phyloP scores from a whole-genome alignment of 176 grass and related monocot genomes.

The Cymbopogon citratus region DNA sequence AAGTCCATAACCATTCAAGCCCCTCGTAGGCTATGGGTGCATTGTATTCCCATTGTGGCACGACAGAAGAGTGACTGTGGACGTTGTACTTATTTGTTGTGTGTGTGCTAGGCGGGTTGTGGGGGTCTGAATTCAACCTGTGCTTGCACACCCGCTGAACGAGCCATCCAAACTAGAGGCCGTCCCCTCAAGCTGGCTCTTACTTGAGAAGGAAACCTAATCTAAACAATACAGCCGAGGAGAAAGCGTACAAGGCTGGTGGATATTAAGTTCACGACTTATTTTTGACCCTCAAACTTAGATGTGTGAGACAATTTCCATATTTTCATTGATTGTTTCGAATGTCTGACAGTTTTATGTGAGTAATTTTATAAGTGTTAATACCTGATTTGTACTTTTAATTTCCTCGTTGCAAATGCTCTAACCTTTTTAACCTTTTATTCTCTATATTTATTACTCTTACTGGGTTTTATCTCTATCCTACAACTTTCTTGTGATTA shows the following conservation, averaged over 20 bases:
- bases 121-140: too few relatives aligned
- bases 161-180: not conserved
- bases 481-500: not conserved
- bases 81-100: too few relatives aligned
- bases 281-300: not conserved
- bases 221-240: not conserved
- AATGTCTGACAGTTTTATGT: not conserved
- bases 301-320: not conserved
- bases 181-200: not conserved
- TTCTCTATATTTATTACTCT: not conserved
- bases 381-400: not conserved
- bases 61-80: too few relatives aligned
- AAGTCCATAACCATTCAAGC: not conserved
- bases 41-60: too few relatives aligned
- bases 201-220: not conserved
- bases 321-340: not conserved
- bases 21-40: too few relatives aligned
- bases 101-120: too few relatives aligned
- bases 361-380: not conserved
- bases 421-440: not conserved
- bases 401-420: not conserved
- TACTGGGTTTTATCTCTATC: not conserved
- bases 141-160: not conserved
- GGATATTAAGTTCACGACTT: not conserved
- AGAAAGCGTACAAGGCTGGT: not conserved